Evolutionary conservation across 352 stramenopile species (phyloP).

Genomic region (Globisporangium cystogenes): DNA sequence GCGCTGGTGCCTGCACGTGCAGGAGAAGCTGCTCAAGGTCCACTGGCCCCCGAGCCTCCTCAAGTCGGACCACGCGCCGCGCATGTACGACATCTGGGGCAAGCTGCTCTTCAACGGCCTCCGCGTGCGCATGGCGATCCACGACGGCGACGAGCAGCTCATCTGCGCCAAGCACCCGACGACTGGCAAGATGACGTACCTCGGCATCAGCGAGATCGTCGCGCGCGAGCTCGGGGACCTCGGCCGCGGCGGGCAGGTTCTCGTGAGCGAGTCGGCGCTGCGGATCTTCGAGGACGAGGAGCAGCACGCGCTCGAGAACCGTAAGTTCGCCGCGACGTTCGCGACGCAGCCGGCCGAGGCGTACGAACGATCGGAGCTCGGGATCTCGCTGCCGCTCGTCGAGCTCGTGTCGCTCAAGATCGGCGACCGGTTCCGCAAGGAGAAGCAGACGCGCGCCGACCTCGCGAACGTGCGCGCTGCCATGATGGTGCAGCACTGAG

Average conservation of each 20-base stretch:
- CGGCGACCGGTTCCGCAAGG: slow-evolving; percentile 28
- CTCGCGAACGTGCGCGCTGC: slow-evolving; percentile 11
- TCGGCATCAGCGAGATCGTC: slow-evolving; percentile 62
- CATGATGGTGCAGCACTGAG: slow-evolving; percentile 15
- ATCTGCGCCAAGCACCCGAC: slow-evolving; percentile 64
- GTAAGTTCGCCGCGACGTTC: slow-evolving; percentile 16
- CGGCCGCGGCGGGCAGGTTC: slow-evolving; percentile 58
- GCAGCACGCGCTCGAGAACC: slow-evolving; percentile 11
- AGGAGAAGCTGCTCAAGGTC: slow-evolving; percentile 57
- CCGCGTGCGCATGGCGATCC: slow-evolving; percentile 75
- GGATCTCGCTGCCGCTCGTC: slow-evolving; percentile 32
- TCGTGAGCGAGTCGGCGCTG: slow-evolving; percentile 54
- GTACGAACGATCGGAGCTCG: slow-evolving; percentile 32
- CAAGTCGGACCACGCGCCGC: slow-evolving; percentile 31
- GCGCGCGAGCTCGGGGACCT: slow-evolving; percentile 62
- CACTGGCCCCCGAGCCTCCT: slow-evolving; percentile 47
- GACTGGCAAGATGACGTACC: slow-evolving; percentile 75
- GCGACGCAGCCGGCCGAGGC: slow-evolving; percentile 17
- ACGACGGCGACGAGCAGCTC: slow-evolving; percentile 57
- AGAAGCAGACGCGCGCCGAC: slow-evolving; percentile 15
- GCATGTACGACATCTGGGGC: slow-evolving; percentile 52
- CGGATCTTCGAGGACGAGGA: slow-evolving; percentile 36
- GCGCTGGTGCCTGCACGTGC: slow-evolving; percentile 52
- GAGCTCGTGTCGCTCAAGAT: slow-evolving; percentile 33
- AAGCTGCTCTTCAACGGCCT: slow-evolving; percentile 60